Conservation (phyloP, 805 yeast species). For the Saturnispora silvae region DNA sequence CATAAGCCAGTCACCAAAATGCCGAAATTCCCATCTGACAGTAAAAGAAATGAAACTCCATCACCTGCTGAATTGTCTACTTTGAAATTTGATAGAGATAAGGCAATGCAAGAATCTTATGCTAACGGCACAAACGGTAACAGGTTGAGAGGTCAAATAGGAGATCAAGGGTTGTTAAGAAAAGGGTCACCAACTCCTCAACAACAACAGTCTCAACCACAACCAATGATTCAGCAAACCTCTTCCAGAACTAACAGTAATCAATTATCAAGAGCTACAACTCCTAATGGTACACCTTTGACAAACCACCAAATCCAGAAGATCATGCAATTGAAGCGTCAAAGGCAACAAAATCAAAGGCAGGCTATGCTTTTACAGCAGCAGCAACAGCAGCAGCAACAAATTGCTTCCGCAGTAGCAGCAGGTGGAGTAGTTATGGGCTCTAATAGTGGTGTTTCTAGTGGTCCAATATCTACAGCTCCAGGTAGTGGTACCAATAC, state of each 20-base stretch:
- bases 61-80: conserved; percentile 79
- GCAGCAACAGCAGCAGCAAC: conserved; percentile 28
- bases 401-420: too few relatives aligned
- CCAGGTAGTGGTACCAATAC: too few relatives aligned
- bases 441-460: neutral
- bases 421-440: too few relatives aligned
- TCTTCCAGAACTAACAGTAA: conserved; percentile 1
- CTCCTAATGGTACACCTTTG: conserved; percentile 47
- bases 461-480: neutral
- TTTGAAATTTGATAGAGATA: conserved; percentile 78
- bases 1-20: conserved; percentile 44
- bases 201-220: conserved; percentile 4
- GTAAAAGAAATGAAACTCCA: conserved; percentile 39
- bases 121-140: conserved; percentile 19
- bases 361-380: conserved; percentile 30
- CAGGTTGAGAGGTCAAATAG: conserved; percentile 11
- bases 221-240: conserved; percentile 1
- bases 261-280: conserved; percentile 27
- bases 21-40: conserved; percentile 21
- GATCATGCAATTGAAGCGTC: conserved; percentile 41
- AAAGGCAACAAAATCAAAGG: conserved; percentile 24
- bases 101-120: conserved; percentile 69
- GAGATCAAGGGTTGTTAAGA: conserved; percentile 9
- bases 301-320: conserved; percentile 54
- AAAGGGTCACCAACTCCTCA: conserved; percentile 7